Evolutionary conservation across 176 grass and related monocot species (phyloP), one percentile per base, ranked within the genome.

Genomic region (Dactylis glomerata): DNA sequence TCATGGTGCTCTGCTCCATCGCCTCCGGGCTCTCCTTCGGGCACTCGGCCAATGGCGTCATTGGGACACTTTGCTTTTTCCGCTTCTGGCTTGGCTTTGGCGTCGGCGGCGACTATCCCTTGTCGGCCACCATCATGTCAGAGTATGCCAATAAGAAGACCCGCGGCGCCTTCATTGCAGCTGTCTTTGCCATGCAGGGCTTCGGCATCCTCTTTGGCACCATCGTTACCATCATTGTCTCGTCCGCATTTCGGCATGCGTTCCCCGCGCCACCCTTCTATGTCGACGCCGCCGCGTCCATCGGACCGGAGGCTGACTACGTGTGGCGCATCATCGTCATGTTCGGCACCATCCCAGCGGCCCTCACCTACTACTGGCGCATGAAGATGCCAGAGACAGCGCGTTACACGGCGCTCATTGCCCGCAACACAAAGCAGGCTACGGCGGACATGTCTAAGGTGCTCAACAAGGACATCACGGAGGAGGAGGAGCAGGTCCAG

Each of bases 331-430:
- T 94, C 75, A 67, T 97, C 75, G 62, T 97, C 70, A 97, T 94
- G 92, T 86, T 94, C 36, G 92, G 95, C 8, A 62, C 88, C 68
- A 0, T 92, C 33, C 92, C 95, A 0, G 95, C 95, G 0, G 87
- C 51, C 5, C 70, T 94, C 4, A 97, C 94, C 42, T 97, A 88
- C 87, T 97, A 97, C 77, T 97, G 94, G 94, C 90, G 92, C n/a
- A 94, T 94, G 88, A 86, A 94, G 65, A 97, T 97, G 95, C 95
- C 95, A 0, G 95, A 97, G 84, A 97, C 90, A 13, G 92, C 92
- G 1, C 78, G 95, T 15, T 97, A 94, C 95, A 97, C 95, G 9
- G 95, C 95, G 47, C 90, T 97, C 20, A 28, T 97, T 49, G 90
- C 88, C 46, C 41, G 68, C n/a, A 92, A 97, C 88, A n/a, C 92